Percentiles rank a stretch among this genome's conserved stretches.
Conservation (phyloP, 2,329 filamentous ascomycete genomes). For the Aspergillus hortae region DNA sequence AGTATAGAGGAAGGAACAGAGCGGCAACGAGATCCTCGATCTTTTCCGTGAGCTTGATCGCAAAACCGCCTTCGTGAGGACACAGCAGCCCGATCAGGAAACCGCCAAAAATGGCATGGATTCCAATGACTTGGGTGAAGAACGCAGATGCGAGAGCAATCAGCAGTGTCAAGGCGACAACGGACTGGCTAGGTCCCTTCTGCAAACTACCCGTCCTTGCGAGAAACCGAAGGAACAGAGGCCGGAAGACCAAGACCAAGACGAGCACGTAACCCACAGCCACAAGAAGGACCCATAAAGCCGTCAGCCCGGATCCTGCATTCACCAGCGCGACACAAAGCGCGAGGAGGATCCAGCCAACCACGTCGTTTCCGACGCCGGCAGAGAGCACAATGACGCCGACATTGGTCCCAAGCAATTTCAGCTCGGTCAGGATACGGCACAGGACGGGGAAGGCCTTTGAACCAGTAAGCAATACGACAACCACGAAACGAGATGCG, state of each 20-base stretch:
- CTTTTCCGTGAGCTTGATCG: slow-evolving; percentile 88
- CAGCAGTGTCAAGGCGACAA: slow-evolving; percentile 78
- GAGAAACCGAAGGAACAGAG: slow-evolving; percentile 70
- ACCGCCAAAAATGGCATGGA: slow-evolving; percentile 91
- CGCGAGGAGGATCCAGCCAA: slow-evolving; percentile 86
- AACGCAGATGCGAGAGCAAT: slow-evolving; percentile 76
- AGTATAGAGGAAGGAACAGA: slow-evolving; percentile 85
- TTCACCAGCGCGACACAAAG: slow-evolving; percentile 93
- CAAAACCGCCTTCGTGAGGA: slow-evolving; percentile 84
- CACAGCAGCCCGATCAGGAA: slow-evolving; percentile 88
- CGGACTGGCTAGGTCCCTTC: slow-evolving; percentile 81
- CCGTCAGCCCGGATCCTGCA: slow-evolving; percentile 74
- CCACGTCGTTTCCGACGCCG: slow-evolving; percentile 88
- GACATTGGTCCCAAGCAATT: slow-evolving; percentile 76
- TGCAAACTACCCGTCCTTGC: slow-evolving; percentile 72
- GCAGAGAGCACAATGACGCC: slow-evolving; percentile 86
- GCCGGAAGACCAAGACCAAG: slow-evolving; percentile 68
- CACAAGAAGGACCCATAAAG: slow-evolving; percentile 78
- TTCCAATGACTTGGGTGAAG: slow-evolving; percentile 86
- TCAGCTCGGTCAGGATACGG: slow-evolving; percentile 86
- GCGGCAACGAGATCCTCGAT: slow-evolving; percentile 85
- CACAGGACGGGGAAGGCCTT: slow-evolving; percentile 83
- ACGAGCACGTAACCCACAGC: slow-evolving; percentile 73
- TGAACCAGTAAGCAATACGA: not conserved
- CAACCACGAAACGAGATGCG: not conserved